These are phyloP conservation scores for Cajanus cajan DNA, from an alignment of 306 rosid species.

Conservation along the genomic window DNA sequence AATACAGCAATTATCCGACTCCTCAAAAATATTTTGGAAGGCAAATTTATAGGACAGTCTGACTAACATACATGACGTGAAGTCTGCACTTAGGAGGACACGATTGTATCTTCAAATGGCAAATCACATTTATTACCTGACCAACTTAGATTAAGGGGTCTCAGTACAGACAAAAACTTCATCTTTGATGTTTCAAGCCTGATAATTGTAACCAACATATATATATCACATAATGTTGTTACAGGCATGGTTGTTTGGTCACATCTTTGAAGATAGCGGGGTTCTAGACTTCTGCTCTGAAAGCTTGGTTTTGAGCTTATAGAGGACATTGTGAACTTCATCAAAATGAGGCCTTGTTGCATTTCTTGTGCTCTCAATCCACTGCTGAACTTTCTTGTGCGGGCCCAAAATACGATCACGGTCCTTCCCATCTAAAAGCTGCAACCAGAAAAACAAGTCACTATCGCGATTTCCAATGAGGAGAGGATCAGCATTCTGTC, in stretches of 20 bases:
- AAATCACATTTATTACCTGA: background rate
- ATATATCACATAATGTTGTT: background rate
- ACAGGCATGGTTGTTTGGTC: conserved; percentile 17
- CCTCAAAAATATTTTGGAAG: background rate
- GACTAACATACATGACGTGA: background rate
- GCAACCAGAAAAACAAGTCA: conserved; percentile 19
- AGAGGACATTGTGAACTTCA: conserved; percentile 63
- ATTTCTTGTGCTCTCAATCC: conserved; percentile 74
- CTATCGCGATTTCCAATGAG: background rate
- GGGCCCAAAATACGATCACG: conserved; percentile 68
- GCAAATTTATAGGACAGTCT: background rate
- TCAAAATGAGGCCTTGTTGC: conserved; percentile 86
- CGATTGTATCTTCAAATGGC: conserved; percentile 14
- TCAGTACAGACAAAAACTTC: conserved; percentile 3
- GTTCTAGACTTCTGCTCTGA: conserved; percentile 39
- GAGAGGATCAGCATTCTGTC: conserved; percentile 12
- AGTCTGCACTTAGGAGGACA: conserved; percentile 16
- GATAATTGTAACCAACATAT: background rate
- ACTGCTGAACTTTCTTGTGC: conserved; percentile 71
- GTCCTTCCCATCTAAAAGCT: conserved; percentile 74
- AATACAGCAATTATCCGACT: background rate
- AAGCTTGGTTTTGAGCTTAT: conserved; percentile 46
- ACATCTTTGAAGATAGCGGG: conserved; percentile 58
- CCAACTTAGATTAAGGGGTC: conserved; percentile 2
- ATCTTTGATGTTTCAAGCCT: conserved; percentile 16